Evolutionary conservation across 352 stramenopile species (phyloP).

Genomic region (Achlya hypogyna): DNA sequence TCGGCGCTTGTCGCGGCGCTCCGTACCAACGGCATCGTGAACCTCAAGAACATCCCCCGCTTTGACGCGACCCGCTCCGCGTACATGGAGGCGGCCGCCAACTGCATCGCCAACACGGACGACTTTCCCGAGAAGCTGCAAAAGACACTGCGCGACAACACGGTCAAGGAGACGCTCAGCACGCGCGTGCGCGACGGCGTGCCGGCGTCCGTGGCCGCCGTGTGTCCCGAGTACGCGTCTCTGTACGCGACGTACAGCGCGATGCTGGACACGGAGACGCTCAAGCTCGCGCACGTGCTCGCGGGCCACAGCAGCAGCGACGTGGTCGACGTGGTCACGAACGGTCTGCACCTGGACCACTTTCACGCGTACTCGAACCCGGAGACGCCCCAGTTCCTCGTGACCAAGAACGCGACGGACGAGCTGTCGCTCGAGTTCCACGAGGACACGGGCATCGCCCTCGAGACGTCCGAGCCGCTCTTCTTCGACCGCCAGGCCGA

Average conservation of each 20-base stretch:
- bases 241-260: slow-evolving; percentile 1
- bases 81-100: neutral
- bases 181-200: neutral
- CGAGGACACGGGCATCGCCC: neutral
- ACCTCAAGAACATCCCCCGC: neutral
- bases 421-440: neutral
- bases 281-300: neutral
- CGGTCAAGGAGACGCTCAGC: neutral
- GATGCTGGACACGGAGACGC: neutral
- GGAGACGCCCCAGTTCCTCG: neutral
- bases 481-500: slow-evolving; percentile 7
- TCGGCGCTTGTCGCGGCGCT: neutral
- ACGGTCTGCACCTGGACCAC: slow-evolving; percentile 3
- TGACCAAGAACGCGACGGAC: neutral
- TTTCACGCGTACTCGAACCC: slow-evolving; percentile 3
- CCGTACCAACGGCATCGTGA: neutral
- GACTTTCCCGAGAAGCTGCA: slow-evolving; percentile 3
- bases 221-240: neutral
- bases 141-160: slow-evolving; percentile 1
- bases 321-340: neutral
- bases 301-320: neutral
- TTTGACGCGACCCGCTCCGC: neutral
- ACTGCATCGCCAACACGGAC: neutral
- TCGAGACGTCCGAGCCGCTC: slow-evolving; percentile 6
- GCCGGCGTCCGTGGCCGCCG: neutral